Percentiles rank a stretch among this genome's conserved stretches.
These are phyloP conservation scores for Gracilaria domingensis DNA, from an alignment of 23 red algal species.

Conservation along the genomic window DNA sequence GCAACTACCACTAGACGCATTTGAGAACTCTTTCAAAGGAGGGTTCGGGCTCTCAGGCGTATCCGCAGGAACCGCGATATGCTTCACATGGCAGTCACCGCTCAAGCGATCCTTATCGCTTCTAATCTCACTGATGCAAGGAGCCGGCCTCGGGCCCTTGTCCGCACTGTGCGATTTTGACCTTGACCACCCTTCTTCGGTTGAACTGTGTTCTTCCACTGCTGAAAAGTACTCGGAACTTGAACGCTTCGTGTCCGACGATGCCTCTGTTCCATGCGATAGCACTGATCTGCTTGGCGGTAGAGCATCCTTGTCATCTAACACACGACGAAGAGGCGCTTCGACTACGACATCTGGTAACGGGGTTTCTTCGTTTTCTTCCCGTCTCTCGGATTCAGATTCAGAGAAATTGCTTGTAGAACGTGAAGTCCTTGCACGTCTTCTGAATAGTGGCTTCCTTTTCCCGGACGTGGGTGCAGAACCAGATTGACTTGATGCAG, in stretches of 20 bases:
- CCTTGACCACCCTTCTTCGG: constrained; percentile 45
- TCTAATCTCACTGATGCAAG: constrained; percentile 22
- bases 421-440: constrained; percentile 32
- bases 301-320: background rate
- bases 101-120: constrained; percentile 35
- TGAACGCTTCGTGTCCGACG: constrained; percentile 5
- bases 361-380: background rate
- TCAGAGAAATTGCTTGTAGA: constrained; percentile 21
- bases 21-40: constrained; percentile 8
- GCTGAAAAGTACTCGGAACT: constrained; percentile 43
- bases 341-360: background rate
- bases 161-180: background rate
- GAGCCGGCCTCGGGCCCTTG: background rate
- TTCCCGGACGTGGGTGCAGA: constrained; percentile 8
- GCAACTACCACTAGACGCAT: background rate
- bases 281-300: constrained; percentile 7
- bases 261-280: constrained; percentile 16
- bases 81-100: background rate
- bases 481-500: constrained; percentile 40
- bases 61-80: background rate
- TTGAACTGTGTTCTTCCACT: constrained; percentile 43
- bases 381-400: background rate
- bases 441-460: constrained; percentile 43
- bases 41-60: constrained; percentile 11
- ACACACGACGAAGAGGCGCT: background rate